Evolutionary conservation across 768 basidiomycete species (phyloP), one percentile per base, ranked within the genome.

Genomic region (Pluteus cervinus): DNA sequence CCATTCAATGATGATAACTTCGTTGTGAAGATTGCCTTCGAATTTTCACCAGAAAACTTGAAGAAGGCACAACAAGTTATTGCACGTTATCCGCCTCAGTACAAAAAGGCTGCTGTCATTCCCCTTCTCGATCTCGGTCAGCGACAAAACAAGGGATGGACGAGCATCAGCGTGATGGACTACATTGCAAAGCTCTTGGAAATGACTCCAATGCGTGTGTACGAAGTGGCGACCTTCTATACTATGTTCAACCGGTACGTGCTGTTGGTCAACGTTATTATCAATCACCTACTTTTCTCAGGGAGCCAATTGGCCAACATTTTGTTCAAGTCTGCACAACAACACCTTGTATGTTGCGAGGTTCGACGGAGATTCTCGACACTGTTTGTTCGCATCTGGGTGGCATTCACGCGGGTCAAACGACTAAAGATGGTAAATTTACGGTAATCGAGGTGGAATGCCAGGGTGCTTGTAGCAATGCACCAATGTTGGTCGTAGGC

Each of bases 261-360:
- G 21, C 12, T 37, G 24, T 39, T 31, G 15, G 12, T 23, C 18
- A 20, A 28, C 26, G n/a, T 26, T 33, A 37, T 23, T 39, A 20
- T 30, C 7, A 29, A 30, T 16, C 8, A 32, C 20, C 16, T 24
- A 2, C 21, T 3, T 10, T 37, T 34, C 33, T 7, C 43, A 92
- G 91, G 37, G 92, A 96, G 62, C 94, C 93, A 4, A 89, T 97
- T 38, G 93, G 90, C 18, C 66, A 86, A 50, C 73, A 97, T 58
- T 97, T 98, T 54, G 82, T 99, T 23, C 94, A 98, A 65, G 87
- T 98, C 40, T 99, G 96, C 72, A 98, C 96, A 21, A 98, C 96
- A 24, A 98, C 96, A 6, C 96, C 96, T 12, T 99, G 96, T 67
- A 93, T 94, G 85, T 73, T 99, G 24, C 73, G 77, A 44, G 94